Base-by-base conservation (phyloP, 257 asterid genomes). In the Capsicum rhomboideum region DNA sequence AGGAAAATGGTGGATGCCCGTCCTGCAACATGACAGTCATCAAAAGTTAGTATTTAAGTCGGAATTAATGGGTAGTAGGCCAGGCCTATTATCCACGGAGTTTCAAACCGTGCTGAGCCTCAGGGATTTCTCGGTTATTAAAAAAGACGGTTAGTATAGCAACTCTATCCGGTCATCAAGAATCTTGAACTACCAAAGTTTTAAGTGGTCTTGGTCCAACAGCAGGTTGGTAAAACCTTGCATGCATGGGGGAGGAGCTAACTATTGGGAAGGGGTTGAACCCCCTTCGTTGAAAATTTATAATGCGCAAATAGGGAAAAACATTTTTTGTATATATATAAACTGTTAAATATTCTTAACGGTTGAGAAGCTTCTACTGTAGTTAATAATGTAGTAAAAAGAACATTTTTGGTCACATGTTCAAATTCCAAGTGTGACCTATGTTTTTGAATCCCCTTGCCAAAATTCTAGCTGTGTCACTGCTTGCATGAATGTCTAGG, bases 1-100 rank as follows among this genome's bases (percentile, higher is more conserved):
- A 86, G 50, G 95, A 90, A 87, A 96, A 94, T 6, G 87, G 87
- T 37, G 88, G 90, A 58, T 87, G 88, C 67, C 86, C 96, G 50
- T 96, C 99, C 98, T 94, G 82, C 55, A 74, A 83, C 55, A 80
- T 14, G 11, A 87, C 42, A 26, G 46, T 9, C 63, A 77, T 77
- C 63, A 77, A 28, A 77, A 50, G 63, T 77, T 26, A 77, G 82
- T 77, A 50, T 26, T 37, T 68, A 37, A 34, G 26, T 68, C 28
- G 52, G 16, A 20, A 29, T 16, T 29, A 16, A 67, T 18, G 52
- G 78, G 52, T 68, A 68, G 29, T n/a, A 1, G 17, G 5, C 9
- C 52, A 34, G 52, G 52, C 50, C 17, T 28, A 68, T 68, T 68
- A 68, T 68, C 78, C 0, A 18, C 13, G 3, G 0, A 68, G 52